Conservation (phyloP, 2,329 filamentous ascomycete genomes). For the Fusarium marasasianum region DNA sequence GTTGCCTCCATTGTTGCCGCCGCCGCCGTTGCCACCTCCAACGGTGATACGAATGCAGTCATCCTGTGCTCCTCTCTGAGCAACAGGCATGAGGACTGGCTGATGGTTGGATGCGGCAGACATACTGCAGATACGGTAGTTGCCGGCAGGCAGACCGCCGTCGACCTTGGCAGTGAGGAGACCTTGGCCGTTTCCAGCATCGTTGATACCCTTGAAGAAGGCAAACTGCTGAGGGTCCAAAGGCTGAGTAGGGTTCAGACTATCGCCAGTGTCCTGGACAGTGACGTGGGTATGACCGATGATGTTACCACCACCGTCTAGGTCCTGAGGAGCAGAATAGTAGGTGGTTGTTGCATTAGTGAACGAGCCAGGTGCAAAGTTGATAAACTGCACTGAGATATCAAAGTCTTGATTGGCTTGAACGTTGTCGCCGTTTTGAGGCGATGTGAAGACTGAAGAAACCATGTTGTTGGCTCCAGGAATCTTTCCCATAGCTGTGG, state of each 20-base stretch:
- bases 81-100: conserved; percentile 72
- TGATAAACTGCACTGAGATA: conserved; percentile 61
- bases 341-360: conserved; percentile 69
- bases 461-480: conserved; percentile 66
- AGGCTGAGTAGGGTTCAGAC: conserved; percentile 60
- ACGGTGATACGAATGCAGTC: conserved; percentile 71
- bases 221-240: conserved; percentile 64
- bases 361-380: conserved; percentile 67
- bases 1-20: background rate
- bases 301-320: conserved; percentile 59
- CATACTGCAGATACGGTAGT: conserved; percentile 74
- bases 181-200: conserved; percentile 65
- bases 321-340: conserved; percentile 67
- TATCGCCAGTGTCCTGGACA: conserved; percentile 64
- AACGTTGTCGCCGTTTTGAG: conserved; percentile 61
- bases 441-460: conserved; percentile 63
- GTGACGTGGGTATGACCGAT: conserved; percentile 70
- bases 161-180: conserved; percentile 62
- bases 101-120: conserved; percentile 71
- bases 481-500: conserved; percentile 67
- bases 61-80: conserved; percentile 73
- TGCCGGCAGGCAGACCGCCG: conserved; percentile 68
- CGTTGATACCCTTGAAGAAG: conserved; percentile 76
- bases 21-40: conserved; percentile 41
- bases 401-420: conserved; percentile 59